Evolutionary conservation across 2,329 filamentous ascomycete species (phyloP).

Genomic region (Cylindrodendrum hubeiense): DNA sequence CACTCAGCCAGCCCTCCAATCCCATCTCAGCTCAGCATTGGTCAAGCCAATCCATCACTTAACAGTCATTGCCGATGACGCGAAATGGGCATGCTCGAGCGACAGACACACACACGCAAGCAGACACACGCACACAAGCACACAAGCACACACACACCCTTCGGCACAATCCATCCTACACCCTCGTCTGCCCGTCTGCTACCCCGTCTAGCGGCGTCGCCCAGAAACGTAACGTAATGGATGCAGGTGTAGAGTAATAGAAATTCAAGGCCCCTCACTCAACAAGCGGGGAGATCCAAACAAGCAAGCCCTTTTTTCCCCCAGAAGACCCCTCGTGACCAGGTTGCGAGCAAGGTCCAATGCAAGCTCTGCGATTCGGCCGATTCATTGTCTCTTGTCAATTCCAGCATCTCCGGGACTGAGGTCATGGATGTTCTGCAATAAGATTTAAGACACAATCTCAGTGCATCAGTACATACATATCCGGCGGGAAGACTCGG

Average conservation of each 20-base stretch:
- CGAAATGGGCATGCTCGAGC: slow-evolving; percentile 11
- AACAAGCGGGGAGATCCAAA: slow-evolving; percentile 25
- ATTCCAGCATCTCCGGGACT: slow-evolving; percentile 23
- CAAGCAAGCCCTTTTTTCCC: slow-evolving; percentile 26
- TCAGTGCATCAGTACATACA: no score
- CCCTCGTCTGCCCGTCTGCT: not conserved
- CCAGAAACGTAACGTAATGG: slow-evolving; percentile 45
- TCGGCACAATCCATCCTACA: slow-evolving; percentile 2
- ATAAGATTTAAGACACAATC: not conserved
- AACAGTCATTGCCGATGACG: slow-evolving; percentile 16
- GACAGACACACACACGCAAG: slow-evolving; percentile 1
- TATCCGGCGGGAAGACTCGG: not conserved
- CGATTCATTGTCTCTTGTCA: slow-evolving; percentile 29
- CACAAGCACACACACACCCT: slow-evolving; percentile 13
- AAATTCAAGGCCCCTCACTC: slow-evolving; percentile 35
- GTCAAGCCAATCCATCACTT: not conserved
- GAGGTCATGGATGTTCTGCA: not conserved
- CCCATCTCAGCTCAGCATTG: not conserved
- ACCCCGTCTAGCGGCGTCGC: slow-evolving; percentile 16
- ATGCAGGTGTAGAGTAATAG: slow-evolving; percentile 43
- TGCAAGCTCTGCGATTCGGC: slow-evolving; percentile 38
- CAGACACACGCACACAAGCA: slow-evolving; percentile 4
- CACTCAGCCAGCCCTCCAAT: not conserved
- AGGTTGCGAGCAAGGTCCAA: slow-evolving; percentile 23
- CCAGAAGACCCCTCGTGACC: slow-evolving; percentile 38